These are phyloP conservation scores for Grosmannia clavigera DNA, from an alignment of 2,329 filamentous ascomycete genomes.

Conservation along the genomic window DNA sequence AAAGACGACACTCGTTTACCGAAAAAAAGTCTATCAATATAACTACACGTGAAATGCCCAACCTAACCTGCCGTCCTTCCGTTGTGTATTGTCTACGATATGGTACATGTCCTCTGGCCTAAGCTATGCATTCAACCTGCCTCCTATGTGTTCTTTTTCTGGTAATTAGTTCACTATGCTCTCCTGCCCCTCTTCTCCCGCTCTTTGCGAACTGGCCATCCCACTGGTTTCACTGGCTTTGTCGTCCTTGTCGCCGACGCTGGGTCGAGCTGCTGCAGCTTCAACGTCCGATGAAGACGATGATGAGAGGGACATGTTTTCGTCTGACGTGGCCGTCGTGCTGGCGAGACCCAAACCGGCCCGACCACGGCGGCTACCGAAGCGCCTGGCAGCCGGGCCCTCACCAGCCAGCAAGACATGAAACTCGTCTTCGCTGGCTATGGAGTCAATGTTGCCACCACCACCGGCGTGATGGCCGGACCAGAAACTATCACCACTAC, in stretches of 20 bases:
- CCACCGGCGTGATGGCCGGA: neutral
- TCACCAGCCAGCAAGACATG: neutral
- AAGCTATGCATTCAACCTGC: neutral
- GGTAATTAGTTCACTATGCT: neutral
- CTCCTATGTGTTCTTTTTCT: neutral
- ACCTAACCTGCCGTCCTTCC: neutral
- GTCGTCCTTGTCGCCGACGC: neutral
- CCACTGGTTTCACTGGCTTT: neutral
- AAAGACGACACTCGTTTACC: too few species aligned
- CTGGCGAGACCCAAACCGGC: neutral
- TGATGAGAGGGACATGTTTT: neutral
- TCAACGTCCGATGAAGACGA: neutral
- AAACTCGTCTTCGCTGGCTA: constrained; percentile 5
- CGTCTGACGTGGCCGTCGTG: constrained; percentile 10
- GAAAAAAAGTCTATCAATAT: too few species aligned
- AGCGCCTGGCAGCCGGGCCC: neutral
- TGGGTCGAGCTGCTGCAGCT: neutral
- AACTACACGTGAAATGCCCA: too few species aligned
- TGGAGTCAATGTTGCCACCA: constrained; percentile 7
- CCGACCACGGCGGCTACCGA: neutral
- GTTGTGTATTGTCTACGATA: neutral
- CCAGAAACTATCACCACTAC: neutral
- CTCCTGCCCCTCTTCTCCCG: neutral
- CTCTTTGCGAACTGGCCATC: neutral
- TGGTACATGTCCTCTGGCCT: neutral